Conservation (phyloP, 257 asterid genomes). For the Marsdenia floribunda region DNA sequence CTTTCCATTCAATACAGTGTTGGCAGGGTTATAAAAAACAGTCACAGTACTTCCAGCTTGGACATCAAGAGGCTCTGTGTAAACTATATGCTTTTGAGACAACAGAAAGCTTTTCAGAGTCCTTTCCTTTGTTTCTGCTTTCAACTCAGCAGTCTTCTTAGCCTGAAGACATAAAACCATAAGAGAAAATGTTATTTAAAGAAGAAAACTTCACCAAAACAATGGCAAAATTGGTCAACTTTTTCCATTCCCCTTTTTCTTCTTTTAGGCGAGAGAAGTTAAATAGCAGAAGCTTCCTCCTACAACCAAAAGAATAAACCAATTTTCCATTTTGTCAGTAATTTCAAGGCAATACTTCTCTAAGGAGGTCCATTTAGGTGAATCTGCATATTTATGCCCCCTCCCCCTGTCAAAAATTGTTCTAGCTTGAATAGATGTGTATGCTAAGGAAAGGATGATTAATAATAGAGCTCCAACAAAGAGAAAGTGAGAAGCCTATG, state of each 20-base stretch:
- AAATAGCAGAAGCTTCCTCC: neutral
- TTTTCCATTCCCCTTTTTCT: neutral
- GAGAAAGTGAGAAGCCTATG: neutral
- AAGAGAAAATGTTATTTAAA: constrained; percentile 1
- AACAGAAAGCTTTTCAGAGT: constrained; percentile 71
- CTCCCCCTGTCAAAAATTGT: neutral
- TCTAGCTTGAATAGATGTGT: neutral
- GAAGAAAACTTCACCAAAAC: neutral
- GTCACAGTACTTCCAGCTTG: constrained; percentile 79
- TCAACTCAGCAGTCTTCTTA: constrained; percentile 64
- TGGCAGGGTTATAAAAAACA: constrained; percentile 75
- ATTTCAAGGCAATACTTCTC: neutral
- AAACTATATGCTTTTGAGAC: constrained; percentile 89
- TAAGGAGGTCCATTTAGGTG: neutral
- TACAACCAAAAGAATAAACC: neutral
- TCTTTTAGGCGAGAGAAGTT: neutral
- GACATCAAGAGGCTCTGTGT: constrained; percentile 86
- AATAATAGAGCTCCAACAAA: neutral
- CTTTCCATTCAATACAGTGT: constrained; percentile 84
- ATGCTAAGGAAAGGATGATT: neutral
- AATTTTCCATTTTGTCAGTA: neutral
- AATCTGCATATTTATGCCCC: neutral
- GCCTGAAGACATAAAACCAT: constrained; percentile 47
- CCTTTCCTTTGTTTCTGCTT: constrained; percentile 64
- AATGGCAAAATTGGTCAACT: neutral